Percentiles rank a stretch among this genome's conserved stretches.
Conservation (phyloP, 202 grass and related monocot species). For the Elaeis oleifera region DNA sequence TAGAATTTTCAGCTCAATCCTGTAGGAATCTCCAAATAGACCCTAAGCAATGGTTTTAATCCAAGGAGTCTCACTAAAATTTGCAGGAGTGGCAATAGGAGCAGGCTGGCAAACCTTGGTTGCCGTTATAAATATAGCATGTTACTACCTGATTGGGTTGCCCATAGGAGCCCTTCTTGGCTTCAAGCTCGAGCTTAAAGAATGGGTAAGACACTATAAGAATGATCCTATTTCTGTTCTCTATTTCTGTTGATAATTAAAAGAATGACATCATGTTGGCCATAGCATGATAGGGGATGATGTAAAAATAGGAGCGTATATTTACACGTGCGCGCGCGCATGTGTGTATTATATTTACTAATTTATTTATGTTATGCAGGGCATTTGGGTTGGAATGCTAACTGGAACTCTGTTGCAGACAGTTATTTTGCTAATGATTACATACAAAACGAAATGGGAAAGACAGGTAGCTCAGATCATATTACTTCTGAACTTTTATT, state of each 20-base stretch:
- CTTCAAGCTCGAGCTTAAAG: conserved; percentile 12
- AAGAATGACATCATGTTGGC: no score
- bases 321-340: no score
- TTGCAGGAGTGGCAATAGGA: conserved; percentile 19
- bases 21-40: no score
- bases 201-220: neutral
- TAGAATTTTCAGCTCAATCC: no score
- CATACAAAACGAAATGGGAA: conserved; percentile 2
- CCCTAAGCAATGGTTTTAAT: no score
- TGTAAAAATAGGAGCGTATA: no score
- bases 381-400: conserved; percentile 14
- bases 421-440: conserved; percentile 9
- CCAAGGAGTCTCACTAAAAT: neutral
- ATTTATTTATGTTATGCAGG: conserved; percentile 1
- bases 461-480: conserved; percentile 5
- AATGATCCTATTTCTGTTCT: no score
- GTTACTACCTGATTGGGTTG: conserved; percentile 11
- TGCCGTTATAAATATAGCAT: conserved; percentile 15
- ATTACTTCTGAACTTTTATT: neutral
- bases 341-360: no score
- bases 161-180: conserved; percentile 13
- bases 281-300: no score
- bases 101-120: conserved; percentile 13
- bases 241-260: no score
- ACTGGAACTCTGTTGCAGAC: neutral